Evolutionary conservation across 257 asterid species (phyloP), one percentile per base, ranked within the genome.

Genomic region (Ocimum tenuiflorum): DNA sequence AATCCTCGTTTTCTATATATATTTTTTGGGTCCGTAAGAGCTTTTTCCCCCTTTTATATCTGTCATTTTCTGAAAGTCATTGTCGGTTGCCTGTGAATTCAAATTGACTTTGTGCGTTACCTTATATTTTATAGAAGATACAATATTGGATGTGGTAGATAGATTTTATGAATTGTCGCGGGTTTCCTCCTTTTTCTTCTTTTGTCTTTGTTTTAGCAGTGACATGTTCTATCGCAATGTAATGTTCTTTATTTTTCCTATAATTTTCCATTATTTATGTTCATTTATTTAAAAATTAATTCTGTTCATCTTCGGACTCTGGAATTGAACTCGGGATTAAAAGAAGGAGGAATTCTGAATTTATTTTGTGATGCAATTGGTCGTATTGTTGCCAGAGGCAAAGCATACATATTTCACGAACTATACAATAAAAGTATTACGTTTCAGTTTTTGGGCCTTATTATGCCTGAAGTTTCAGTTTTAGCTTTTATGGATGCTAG

Each of bases 101-200:
- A 36, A 22, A 20, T 36, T 42, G 45, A 27, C 5, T 14, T 22
- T 45, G 20, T 14, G 49, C 24, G 55, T 13, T 20, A 1, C n/a
- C 47, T 60, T 68, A n/a, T 7, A 7, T 39, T 24, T 22, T 15
- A 35, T 42, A n/a, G 58, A 38, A 8, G 14, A 22, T 55, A 64
- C 36, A 27, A 6, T 15, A 48, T 35, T 20, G 20, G 61, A 50
- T 60, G 33, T 3, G 66, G 42, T 24, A 36, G 27, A 59, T 46
- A 17, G 61, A 38, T 22, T 35, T 55, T 27, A 41, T 69, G 45
- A 69, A 56, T 63, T 57, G 75, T 39, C 13, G 45, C 46, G 56
- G 65, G 68, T 65, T 49, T 56, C 42, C 31, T 8, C 39, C 12
- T 29, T 11, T 24, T 36, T 36, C 8, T 48, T 50, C 15, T 36